Percentiles rank a stretch among this genome's conserved stretches.
phyloP scores from a whole-genome alignment of 805 yeast species.

The Torulaspora quercuum region DNA sequence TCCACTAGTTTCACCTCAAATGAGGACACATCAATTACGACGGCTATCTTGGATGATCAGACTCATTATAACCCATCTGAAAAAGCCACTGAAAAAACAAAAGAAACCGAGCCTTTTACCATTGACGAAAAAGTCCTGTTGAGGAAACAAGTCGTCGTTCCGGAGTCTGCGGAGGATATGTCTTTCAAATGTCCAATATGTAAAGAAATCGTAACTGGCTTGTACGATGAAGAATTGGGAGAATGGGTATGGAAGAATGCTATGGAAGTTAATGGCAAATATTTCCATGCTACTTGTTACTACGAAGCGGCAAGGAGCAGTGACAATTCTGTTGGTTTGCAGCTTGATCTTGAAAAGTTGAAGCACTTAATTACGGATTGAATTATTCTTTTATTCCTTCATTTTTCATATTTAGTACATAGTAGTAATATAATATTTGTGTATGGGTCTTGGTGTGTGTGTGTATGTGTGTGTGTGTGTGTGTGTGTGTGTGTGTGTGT shows the following conservation, averaged over 20 bases:
- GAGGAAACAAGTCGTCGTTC: slow-evolving; percentile 58
- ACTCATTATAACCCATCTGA: slow-evolving; percentile 4
- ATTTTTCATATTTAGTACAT: too few species aligned
- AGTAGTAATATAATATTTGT: too few species aligned
- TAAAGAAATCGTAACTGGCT: slow-evolving; percentile 59
- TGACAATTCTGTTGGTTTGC: slow-evolving; percentile 17
- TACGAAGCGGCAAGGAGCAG: slow-evolving; percentile 48
- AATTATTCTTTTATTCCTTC: too few species aligned
- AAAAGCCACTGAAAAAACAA: slow-evolving; percentile 3
- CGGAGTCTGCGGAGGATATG: slow-evolving; percentile 58
- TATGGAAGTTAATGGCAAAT: slow-evolving; percentile 45
- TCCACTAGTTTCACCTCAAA: slow-evolving; percentile 34
- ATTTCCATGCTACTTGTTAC: slow-evolving; percentile 66
- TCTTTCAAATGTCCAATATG: slow-evolving; percentile 64
- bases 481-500: too few species aligned
- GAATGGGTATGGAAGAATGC: slow-evolving; percentile 83
- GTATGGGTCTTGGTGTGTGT: too few species aligned
- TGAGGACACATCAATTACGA: slow-evolving; percentile 14
- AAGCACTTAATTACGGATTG: slow-evolving; percentile 22
- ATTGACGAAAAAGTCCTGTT: slow-evolving; percentile 36
- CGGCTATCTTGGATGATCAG: slow-evolving; percentile 20
- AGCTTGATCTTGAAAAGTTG: slow-evolving; percentile 24
- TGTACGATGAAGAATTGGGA: slow-evolving; percentile 68
- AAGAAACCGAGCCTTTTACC: slow-evolving; percentile 7
- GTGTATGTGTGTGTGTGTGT: too few species aligned